These are phyloP conservation scores for Oxyria digyna DNA, from an alignment of 148 eudicot species.

Conservation along the genomic window DNA sequence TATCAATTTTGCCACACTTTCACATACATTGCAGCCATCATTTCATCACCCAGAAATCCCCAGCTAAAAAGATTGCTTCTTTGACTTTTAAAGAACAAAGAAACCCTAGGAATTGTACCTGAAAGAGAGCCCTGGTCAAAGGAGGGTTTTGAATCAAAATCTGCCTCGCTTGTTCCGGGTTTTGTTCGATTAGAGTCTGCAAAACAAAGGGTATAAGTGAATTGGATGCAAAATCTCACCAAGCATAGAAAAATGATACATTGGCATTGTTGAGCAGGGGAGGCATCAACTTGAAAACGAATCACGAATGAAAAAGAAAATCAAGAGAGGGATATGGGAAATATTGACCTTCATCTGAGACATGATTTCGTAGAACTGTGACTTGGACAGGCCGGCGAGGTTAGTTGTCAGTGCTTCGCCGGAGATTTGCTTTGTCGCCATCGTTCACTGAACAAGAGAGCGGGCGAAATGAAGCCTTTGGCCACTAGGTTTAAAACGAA, in stretches of 20 bases:
- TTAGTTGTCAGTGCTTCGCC: conserved; percentile 54
- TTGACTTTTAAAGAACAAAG: not conserved
- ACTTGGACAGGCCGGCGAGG: conserved; percentile 76
- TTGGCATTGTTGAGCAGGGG: not conserved
- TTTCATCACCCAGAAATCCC: too few species aligned
- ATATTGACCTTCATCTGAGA: conserved; percentile 70
- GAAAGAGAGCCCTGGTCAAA: conserved; percentile 76
- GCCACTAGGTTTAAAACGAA: not conserved
- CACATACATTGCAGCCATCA: not conserved
- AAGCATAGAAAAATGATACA: not conserved
- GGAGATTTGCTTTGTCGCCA: conserved; percentile 57
- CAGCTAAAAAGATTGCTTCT: not conserved
- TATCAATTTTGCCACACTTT: not conserved
- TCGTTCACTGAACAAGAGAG: conserved; percentile 11
- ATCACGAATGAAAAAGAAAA: not conserved
- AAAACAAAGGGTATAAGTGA: conserved; percentile 8
- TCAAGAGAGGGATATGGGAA: not conserved
- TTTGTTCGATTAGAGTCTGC: conserved; percentile 73
- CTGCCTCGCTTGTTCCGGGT: conserved; percentile 80
- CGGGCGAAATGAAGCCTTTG: not conserved
- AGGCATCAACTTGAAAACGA: not conserved
- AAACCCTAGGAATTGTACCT: conserved; percentile 26
- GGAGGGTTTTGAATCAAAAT: conserved; percentile 76
- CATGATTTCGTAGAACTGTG: conserved; percentile 83
- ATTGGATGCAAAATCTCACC: not conserved